Conservation (phyloP, 2,329 filamentous ascomycete genomes). For the Pyrenochaeta sp. region DNA sequence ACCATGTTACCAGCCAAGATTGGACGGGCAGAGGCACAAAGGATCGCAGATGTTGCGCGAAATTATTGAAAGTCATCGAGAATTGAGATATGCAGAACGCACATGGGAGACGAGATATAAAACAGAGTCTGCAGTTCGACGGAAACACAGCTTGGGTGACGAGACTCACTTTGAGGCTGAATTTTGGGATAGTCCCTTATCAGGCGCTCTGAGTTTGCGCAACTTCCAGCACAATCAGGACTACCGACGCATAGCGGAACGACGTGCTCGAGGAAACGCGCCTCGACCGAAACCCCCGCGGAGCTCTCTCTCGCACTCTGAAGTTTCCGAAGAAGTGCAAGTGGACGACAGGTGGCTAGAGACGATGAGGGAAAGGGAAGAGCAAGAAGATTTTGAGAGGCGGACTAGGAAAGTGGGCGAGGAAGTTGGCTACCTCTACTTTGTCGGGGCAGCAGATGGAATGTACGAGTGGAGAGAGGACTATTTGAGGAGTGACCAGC, state of each 20-base stretch:
- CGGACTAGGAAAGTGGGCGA: constrained; percentile 16
- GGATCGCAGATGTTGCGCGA: constrained; percentile 15
- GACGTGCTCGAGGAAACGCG: constrained; percentile 19
- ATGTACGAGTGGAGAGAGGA: constrained; percentile 23
- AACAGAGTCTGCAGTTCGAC: constrained; percentile 28
- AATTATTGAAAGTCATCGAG: constrained; percentile 18
- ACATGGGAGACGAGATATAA: constrained; percentile 19
- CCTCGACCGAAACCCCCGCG: constrained; percentile 19
- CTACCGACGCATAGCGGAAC: constrained; percentile 13
- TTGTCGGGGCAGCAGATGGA: constrained; percentile 21
- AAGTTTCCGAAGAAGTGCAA: constrained; percentile 22
- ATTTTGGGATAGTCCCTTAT: constrained; percentile 29
- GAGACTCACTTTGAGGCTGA: constrained; percentile 18
- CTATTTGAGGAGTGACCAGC: constrained; percentile 21
- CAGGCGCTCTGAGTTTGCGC: constrained; percentile 11
- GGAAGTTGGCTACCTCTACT: constrained; percentile 40
- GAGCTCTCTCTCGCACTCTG: constrained; percentile 30
- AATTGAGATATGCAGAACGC: constrained; percentile 2
- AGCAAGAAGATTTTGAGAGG: constrained; percentile 16
- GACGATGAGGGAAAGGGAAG: constrained; percentile 14
- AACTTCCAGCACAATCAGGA: constrained; percentile 7
- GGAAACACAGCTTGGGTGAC: constrained; percentile 25
- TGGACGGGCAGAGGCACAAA: background rate
- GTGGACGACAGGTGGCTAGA: constrained; percentile 16
- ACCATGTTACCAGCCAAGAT: constrained; percentile 1